Evolutionary conservation across 2,329 filamentous ascomycete species (phyloP).

Genomic region (Colletotrichum sp.): DNA sequence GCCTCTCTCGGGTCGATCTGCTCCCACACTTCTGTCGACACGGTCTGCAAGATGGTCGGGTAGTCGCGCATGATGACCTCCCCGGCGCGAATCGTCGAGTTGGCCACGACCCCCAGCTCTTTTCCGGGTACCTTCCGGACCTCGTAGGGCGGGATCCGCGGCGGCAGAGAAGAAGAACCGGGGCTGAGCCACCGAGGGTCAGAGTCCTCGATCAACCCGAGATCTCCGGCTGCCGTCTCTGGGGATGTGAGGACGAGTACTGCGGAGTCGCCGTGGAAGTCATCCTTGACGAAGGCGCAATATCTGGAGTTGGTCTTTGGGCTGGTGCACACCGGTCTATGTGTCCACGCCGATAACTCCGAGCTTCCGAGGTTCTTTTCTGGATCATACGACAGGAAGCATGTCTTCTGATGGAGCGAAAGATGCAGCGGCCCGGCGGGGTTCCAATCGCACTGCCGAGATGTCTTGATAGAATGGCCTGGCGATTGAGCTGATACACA

Average conservation of each 20-base stretch:
- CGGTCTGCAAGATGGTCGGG: conserved; percentile 28
- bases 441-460: neutral
- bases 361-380: no score
- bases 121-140: conserved; percentile 30
- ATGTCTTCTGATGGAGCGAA: neutral
- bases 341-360: conserved; percentile 6
- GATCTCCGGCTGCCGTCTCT: conserved; percentile 6
- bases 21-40: conserved; percentile 25
- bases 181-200: neutral
- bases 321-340: conserved; percentile 8
- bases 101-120: conserved; percentile 35
- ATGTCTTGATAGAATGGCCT: no score
- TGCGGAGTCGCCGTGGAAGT: conserved; percentile 11
- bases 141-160: conserved; percentile 25
- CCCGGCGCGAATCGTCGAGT: conserved; percentile 31
- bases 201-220: neutral
- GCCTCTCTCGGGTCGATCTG: conserved; percentile 25
- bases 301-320: neutral
- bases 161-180: neutral
- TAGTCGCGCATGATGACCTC: conserved; percentile 34
- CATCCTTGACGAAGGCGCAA: conserved; percentile 18
- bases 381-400: neutral
- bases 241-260: conserved; percentile 15
- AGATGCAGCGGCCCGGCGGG: neutral
- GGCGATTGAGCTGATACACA: neutral